These are phyloP conservation scores for Wickerhamomyces xylosicus DNA, from an alignment of 805 yeast species.

Conservation along the genomic window DNA sequence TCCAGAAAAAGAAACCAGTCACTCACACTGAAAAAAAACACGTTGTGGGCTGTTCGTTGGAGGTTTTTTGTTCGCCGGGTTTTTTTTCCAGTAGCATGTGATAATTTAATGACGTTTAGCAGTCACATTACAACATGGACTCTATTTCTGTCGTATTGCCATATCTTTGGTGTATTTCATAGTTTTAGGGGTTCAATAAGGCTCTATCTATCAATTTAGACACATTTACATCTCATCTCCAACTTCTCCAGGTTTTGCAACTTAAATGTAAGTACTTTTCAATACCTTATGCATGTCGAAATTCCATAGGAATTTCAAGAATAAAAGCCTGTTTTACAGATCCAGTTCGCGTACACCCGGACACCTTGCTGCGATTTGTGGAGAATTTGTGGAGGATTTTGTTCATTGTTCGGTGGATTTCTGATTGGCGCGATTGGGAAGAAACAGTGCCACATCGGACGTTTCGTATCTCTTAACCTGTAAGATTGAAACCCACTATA, in stretches of 20 bases:
- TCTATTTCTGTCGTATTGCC: background rate
- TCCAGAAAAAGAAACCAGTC: background rate
- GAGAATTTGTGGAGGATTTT: too few species aligned
- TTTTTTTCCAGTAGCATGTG: background rate
- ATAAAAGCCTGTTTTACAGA: background rate
- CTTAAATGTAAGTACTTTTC: background rate
- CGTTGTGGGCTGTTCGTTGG: too few species aligned
- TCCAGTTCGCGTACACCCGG: background rate
- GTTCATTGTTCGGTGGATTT: too few species aligned
- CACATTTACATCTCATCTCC: background rate
- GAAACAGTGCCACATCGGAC: too few species aligned
- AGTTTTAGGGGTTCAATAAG: too few species aligned
- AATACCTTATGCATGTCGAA: background rate
- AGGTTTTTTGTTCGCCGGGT: background rate
- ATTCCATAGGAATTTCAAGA: background rate
- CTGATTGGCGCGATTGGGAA: too few species aligned
- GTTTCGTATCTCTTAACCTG: too few species aligned
- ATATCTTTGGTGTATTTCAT: background rate
- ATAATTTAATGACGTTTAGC: background rate
- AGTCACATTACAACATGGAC: background rate
- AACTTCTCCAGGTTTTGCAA: background rate
- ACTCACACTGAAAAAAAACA: too few species aligned
- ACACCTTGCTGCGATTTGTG: background rate
- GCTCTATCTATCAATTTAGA: background rate
- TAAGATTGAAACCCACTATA: too few species aligned